Base-by-base conservation (phyloP, 2,329 filamentous ascomycete genomes). In the Fusarium anthophilum region DNA sequence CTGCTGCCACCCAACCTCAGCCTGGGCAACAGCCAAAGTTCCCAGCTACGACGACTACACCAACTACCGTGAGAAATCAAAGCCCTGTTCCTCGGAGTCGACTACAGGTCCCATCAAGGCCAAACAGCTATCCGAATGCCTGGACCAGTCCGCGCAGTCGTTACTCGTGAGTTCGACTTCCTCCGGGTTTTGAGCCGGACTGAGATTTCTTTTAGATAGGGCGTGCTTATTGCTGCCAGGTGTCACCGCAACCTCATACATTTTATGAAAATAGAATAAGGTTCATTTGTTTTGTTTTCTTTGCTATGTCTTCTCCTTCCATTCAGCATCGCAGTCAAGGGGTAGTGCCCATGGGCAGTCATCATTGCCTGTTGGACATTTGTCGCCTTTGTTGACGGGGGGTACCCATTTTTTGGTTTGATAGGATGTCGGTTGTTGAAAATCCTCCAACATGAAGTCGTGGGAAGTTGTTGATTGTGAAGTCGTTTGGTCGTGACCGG, bases 141-240 rank as follows among this genome's bases (percentile, higher is more conserved):
- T 41, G 7, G 20, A 41, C 38, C 0, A 41, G 38, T 18, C 0
- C 17, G 2, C 15, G 35, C 1, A 37, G 35, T 0, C 35, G 2
- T 37, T 10, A 10, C 1, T 37, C 35, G 35, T 37, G 35, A 37
- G 35, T 22, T 41, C 20, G 20, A 22, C 38, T 41, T 41, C 12
- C 12, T 7, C 12, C 6, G 5, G 7, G 20, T 41, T 22, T 41
- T 41, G 20, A 41, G 38, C 20, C 20, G 1, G 2, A 14, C 20
- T 1, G 12, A 41, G 38, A 41, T 41, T 3, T 5, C 12, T 22
- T 39, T 12, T 22, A 4, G 6, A 41, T 14, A 41, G 38, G 38
- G 20, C 20, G 13, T 22, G 20, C 12, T 41, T 41, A 3, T 22
- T 22, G 38, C 20, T 22, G 20, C 38, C 20, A 22, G 38, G 38